These are phyloP conservation scores for Volvox reticuliferus DNA, from an alignment of 139 green algal genomes.

Conservation along the genomic window DNA sequence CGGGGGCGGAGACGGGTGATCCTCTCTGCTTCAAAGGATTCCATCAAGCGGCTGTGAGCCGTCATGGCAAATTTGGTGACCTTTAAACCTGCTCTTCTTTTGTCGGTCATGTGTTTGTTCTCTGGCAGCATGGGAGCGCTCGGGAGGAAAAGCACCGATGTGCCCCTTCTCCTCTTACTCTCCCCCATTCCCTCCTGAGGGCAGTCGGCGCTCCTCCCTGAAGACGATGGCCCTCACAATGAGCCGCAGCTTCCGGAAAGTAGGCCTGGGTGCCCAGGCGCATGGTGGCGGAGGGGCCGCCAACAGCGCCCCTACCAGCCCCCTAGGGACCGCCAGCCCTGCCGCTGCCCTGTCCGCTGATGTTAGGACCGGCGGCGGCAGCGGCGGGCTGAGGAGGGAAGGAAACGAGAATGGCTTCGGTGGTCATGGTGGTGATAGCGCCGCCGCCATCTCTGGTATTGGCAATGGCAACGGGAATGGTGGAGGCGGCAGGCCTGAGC, in stretches of 20 bases:
- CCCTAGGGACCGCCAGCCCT: not conserved
- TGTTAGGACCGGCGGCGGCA: not conserved
- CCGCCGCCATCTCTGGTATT: too few species aligned
- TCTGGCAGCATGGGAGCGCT: too few species aligned
- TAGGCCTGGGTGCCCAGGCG: not conserved
- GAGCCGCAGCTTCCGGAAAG: conserved; percentile 1
- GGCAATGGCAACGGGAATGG: not conserved
- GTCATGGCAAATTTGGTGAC: too few species aligned
- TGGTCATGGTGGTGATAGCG: not conserved
- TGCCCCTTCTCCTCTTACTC: too few species aligned
- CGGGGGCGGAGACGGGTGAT: too few species aligned
- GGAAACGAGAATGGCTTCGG: not conserved
- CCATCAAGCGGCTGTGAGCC: too few species aligned
- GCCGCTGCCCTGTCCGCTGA: not conserved
- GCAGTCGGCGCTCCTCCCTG: conserved; percentile 35
- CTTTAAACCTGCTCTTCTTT: too few species aligned
- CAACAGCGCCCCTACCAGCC: not conserved
- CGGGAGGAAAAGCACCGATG: too few species aligned
- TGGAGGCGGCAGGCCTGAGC: not conserved
- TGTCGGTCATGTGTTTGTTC: too few species aligned
- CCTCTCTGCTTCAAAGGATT: too few species aligned
- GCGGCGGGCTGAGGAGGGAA: not conserved
- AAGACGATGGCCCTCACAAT: conserved; percentile 38
- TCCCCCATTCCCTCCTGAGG: too few species aligned
- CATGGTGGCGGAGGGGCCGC: not conserved